Evolutionary conservation across 768 basidiomycete genomes (phyloP), one percentile per base, ranked within the genome.

Genomic region (Boletellus sp.): DNA sequence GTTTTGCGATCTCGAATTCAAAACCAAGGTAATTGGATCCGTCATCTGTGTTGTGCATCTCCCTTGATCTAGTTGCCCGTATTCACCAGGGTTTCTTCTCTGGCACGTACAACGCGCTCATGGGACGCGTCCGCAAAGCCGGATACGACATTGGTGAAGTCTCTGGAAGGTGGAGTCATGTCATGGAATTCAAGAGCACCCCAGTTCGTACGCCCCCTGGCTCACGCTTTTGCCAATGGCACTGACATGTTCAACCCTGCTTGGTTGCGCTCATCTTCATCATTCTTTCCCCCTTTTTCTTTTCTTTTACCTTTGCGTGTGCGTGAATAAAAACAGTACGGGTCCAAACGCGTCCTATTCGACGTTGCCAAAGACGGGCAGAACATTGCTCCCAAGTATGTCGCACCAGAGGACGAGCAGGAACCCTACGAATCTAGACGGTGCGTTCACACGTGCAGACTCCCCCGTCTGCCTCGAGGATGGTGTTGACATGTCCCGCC

Each of bases 21-120:
- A 97, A 78, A 94, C 94, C 35, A 98, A 96, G 82, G 92, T 89
- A 43, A 72, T 10, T 11, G 11, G 1, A 20, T 17, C 6, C 10
- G 31, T 15, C 22, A 40, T 28, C 22, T 17, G 26, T 23, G 33
- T 28, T 12, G 3, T 8, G 28, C 11, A 7, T 28, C 28, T 11
- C 28, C 9, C 7, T 28, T 19, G 45, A 31, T 31, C 35, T 16
- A 15, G 28, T 28, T 28, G 28, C 28, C 28, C 28, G 26, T 28
- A 28, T 28, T 28, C 9, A 11, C 11, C 61, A 90, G 90, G 95
- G 95, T 17, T 97, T 95, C 78, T 96, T 97, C 71, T 94, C 93
- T 1, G 96, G 96, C 20, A 87, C 89, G 48, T 95, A 98, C 74
- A 98, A 99, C 65, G 84, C 86, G 33, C 79, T 99, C 51, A 68